phyloP scores from a whole-genome alignment of 108 stramenopile genomes.

The Pseudonitzschia multiseries region DNA sequence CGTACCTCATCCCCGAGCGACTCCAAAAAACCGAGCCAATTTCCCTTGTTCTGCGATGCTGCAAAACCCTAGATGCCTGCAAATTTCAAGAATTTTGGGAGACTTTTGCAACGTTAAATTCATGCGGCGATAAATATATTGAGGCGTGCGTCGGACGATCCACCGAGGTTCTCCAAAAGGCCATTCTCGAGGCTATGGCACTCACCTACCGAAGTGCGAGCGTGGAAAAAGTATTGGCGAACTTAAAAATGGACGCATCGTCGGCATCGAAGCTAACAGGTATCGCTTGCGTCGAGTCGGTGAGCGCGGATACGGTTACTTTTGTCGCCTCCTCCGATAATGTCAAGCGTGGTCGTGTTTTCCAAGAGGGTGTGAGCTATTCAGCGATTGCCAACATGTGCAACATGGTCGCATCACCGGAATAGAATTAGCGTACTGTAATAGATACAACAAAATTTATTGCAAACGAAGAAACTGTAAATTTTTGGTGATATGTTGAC shows the following conservation, averaged over 20 bases:
- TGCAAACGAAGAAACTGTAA: background rate
- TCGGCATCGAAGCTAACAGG: constrained; percentile 41
- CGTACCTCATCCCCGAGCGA: constrained; percentile 70
- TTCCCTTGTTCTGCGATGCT: constrained; percentile 58
- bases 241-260: constrained; percentile 54
- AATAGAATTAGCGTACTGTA: constrained; percentile 14
- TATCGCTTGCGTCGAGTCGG: constrained; percentile 29
- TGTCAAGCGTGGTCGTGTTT: constrained; percentile 67
- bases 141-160: constrained; percentile 46
- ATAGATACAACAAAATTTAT: background rate
- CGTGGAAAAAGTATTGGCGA: constrained; percentile 45
- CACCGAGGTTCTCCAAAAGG: constrained; percentile 44
- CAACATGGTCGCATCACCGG: constrained; percentile 35
- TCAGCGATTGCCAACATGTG: constrained; percentile 46
- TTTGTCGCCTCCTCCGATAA: constrained; percentile 74
- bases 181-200: constrained; percentile 60
- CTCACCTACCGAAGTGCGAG: constrained; percentile 68
- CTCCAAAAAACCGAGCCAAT: constrained; percentile 61
- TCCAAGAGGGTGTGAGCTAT: constrained; percentile 57
- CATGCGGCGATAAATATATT: constrained; percentile 42
- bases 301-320: constrained; percentile 48
- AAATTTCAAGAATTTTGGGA: constrained; percentile 81
- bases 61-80: constrained; percentile 66
- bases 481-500: no score
- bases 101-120: constrained; percentile 45